phyloP scores from a whole-genome alignment of 495 filamentous ascomycete genomes.

The Friedmanniomyces endolithicus region DNA sequence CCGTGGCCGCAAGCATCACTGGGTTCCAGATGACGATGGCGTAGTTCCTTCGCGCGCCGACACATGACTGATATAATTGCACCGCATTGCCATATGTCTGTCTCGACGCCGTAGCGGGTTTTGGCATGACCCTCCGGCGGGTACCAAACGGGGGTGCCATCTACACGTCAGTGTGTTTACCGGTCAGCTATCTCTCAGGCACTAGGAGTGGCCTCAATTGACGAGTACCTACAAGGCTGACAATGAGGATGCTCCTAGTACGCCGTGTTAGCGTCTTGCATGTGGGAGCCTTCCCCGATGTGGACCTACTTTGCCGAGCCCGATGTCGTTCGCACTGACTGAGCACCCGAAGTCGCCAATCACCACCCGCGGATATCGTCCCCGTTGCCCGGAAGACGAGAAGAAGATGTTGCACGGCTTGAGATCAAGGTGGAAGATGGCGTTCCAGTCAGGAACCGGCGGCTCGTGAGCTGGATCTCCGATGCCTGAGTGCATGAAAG shows the following conservation, averaged over 20 bases:
- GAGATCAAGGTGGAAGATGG: constrained; percentile 2
- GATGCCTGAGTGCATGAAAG: constrained; percentile 2
- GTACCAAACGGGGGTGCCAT: background rate
- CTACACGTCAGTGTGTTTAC: background rate
- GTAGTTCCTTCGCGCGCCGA: background rate
- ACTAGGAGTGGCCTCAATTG: background rate
- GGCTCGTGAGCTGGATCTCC: background rate
- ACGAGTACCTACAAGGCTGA: background rate
- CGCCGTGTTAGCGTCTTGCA: background rate
- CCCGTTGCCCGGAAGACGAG: background rate
- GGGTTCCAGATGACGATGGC: background rate
- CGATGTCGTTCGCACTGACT: background rate
- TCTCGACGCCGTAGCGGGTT: background rate
- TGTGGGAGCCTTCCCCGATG: too few species aligned
- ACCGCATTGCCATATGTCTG: constrained; percentile 4
- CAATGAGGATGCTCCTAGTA: background rate
- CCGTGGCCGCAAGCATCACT: background rate
- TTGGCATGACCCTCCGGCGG: background rate
- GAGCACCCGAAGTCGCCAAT: constrained; percentile 11
- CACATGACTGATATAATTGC: background rate
- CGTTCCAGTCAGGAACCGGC: background rate
- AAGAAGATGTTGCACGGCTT: constrained; percentile 7
- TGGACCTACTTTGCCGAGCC: background rate
- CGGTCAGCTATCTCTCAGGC: background rate
- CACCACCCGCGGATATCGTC: constrained; percentile 2